phyloP scores from a whole-genome alignment of 2,329 filamentous ascomycete genomes.

The Aspergillus sp. region DNA sequence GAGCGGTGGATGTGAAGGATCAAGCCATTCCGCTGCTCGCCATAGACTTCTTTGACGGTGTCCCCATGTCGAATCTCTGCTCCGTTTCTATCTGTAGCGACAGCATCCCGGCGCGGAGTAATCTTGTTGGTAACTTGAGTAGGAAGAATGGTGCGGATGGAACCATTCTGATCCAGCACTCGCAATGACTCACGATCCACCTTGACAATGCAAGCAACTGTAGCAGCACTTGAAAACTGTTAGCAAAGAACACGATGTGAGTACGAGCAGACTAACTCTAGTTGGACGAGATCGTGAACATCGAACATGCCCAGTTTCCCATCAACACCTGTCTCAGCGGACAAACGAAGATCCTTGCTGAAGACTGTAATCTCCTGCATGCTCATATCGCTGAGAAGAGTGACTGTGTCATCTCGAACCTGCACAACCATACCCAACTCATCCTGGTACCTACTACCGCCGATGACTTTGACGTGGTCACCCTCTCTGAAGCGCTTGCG shows the following conservation, averaged over 20 bases:
- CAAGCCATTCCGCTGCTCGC: conserved; percentile 82
- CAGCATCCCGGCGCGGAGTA: conserved; percentile 77
- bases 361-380: conserved; percentile 96
- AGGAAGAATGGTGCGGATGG: conserved; percentile 79
- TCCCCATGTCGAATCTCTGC: conserved; percentile 92
- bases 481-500: conserved; percentile 91
- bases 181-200: conserved; percentile 91
- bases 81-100: conserved; percentile 90
- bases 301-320: conserved; percentile 84
- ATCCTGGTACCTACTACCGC: conserved; percentile 89
- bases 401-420: conserved; percentile 89
- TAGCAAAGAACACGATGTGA: conserved; percentile 25
- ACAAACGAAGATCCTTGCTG: conserved; percentile 93
- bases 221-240: conserved; percentile 65
- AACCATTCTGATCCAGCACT: conserved; percentile 88
- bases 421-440: conserved; percentile 97
- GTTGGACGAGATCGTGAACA: conserved; percentile 90
- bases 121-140: conserved; percentile 92
- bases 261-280: conserved; percentile 65
- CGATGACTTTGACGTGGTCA: conserved; percentile 98
- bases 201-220: conserved; percentile 91
- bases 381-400: conserved; percentile 87
- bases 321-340: conserved; percentile 86
- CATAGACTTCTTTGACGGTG: conserved; percentile 86
- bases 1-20: conserved; percentile 93